These are phyloP conservation scores for Rhipidocladum racemiflorum DNA, from an alignment of 176 grass and related monocot genomes.

Conservation along the genomic window DNA sequence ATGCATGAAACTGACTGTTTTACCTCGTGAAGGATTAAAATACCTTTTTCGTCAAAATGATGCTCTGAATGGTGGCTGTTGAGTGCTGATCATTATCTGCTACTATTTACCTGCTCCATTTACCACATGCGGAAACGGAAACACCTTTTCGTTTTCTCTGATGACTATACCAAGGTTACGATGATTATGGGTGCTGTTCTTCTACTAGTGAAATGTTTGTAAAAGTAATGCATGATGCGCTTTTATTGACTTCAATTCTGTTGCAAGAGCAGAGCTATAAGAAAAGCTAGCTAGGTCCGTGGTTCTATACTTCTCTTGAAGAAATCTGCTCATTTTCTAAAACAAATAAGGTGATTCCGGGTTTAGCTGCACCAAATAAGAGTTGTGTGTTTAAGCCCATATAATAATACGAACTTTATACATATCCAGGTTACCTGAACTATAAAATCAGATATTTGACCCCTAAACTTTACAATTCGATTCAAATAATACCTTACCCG, in stretches of 20 bases:
- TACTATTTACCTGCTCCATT: constrained; percentile 27
- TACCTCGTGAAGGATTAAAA: constrained; percentile 39
- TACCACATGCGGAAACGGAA: constrained; percentile 12
- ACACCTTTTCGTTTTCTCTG: neutral
- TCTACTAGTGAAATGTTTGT: neutral
- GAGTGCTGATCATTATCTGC: constrained; percentile 9
- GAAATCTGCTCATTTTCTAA: neutral
- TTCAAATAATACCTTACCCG: too few species aligned
- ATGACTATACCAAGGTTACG: neutral
- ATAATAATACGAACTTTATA: too few species aligned
- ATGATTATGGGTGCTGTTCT: constrained; percentile 1
- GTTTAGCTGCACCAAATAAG: neutral
- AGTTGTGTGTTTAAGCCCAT: too few species aligned
- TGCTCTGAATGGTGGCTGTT: constrained; percentile 12
- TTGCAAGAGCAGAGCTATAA: too few species aligned
- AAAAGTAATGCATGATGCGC: neutral
- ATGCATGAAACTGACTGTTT: neutral
- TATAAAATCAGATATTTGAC: too few species aligned
- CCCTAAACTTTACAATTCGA: too few species aligned
- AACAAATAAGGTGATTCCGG: neutral
- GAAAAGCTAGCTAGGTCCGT: too few species aligned
- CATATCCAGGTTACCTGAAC: too few species aligned
- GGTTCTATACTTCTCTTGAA: neutral
- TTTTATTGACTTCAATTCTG: neutral
- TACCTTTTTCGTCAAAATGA: constrained; percentile 32